Conservation (phyloP, 768 basidiomycete genomes). For the Trametes sanguinea region DNA sequence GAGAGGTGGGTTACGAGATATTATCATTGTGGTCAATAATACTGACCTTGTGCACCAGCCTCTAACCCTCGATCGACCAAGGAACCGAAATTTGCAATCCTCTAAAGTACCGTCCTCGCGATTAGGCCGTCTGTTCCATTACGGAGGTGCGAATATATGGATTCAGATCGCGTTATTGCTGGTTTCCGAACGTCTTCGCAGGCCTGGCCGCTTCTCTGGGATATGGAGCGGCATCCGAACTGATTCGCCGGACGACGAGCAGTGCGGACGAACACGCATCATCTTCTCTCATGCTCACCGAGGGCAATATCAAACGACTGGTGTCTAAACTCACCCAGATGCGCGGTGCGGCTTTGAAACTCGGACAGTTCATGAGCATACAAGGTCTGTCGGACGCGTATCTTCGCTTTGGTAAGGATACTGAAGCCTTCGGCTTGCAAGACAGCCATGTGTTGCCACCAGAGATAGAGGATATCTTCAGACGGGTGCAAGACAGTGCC, state of each 20-base stretch:
- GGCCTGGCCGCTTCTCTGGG: constrained; percentile 89
- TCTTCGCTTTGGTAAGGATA: not conserved
- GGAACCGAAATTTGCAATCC: constrained; percentile 58
- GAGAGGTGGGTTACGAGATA: not conserved
- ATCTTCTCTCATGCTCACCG: constrained; percentile 76
- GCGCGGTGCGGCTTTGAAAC: constrained; percentile 94
- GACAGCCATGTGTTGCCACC: constrained; percentile 88
- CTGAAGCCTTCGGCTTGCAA: constrained; percentile 33
- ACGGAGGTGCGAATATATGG: constrained; percentile 64
- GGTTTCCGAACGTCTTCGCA: constrained; percentile 32
- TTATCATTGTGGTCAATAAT: not conserved
- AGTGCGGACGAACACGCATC: constrained; percentile 37
- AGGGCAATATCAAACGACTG: constrained; percentile 85
- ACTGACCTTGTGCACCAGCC: not conserved
- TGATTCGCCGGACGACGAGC: constrained; percentile 66
- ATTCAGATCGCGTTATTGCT: not conserved
- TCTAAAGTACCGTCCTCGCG: constrained; percentile 91
- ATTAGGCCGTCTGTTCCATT: constrained; percentile 89
- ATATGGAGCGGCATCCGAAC: constrained; percentile 87
- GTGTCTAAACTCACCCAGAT: constrained; percentile 93
- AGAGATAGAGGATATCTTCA: constrained; percentile 85
- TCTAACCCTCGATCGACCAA: not conserved
- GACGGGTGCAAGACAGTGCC: constrained; percentile 90
- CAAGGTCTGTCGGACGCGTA: constrained; percentile 56
- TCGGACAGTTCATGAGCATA: constrained; percentile 97